Conservation (phyloP, 495 filamentous ascomycete species). For the Xylaria scruposa region DNA sequence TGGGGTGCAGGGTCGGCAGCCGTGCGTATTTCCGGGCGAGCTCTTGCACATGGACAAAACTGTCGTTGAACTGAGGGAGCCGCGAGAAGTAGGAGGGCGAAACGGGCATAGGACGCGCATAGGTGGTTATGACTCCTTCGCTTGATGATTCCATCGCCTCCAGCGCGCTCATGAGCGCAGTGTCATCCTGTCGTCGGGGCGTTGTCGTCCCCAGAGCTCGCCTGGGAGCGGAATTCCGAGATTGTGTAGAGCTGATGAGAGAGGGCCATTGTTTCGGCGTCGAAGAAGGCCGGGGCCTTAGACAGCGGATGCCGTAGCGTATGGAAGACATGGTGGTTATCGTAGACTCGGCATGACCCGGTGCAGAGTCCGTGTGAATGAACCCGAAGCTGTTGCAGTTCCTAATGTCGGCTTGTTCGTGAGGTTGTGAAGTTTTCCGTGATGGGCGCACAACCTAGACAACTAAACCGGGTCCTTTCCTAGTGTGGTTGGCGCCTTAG, state of each 20-base stretch:
- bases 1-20: slow-evolving; percentile 69
- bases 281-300: slow-evolving; percentile 34
- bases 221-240: slow-evolving; percentile 19
- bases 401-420: slow-evolving; percentile 2
- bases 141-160: background rate
- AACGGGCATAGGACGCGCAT: slow-evolving; percentile 76
- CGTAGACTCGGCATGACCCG: slow-evolving; percentile 38
- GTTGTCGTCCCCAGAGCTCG: slow-evolving; percentile 34
- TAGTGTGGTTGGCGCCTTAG: background rate
- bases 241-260: slow-evolving; percentile 25
- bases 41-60: slow-evolving; percentile 72
- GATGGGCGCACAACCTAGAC: background rate
- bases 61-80: slow-evolving; percentile 83
- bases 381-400: slow-evolving; percentile 1
- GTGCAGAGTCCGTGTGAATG: background rate
- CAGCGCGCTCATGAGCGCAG: slow-evolving; percentile 31
- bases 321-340: slow-evolving; percentile 42
- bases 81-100: slow-evolving; percentile 95
- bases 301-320: slow-evolving; percentile 38
- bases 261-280: slow-evolving; percentile 31
- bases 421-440: slow-evolving; percentile 22
- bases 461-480: background rate
- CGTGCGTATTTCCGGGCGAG: slow-evolving; percentile 72
- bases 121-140: slow-evolving; percentile 45
- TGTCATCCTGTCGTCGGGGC: slow-evolving; percentile 16